Conservation (phyloP, 148 eudicot species). For the Persicaria maculosa region DNA sequence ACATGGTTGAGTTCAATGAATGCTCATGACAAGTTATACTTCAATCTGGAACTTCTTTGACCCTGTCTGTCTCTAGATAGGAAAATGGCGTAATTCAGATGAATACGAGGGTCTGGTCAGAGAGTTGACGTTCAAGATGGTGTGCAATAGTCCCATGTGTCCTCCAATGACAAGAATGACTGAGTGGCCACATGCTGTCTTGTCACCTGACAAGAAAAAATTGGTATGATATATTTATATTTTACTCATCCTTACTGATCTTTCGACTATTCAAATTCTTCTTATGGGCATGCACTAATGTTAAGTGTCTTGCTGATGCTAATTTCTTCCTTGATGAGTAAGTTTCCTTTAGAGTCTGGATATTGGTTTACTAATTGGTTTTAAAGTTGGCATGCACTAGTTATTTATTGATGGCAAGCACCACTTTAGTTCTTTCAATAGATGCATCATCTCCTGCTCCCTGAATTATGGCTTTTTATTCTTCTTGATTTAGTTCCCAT, state of each 20-base stretch:
- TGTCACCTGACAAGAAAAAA: constrained; percentile 53
- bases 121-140: constrained; percentile 64
- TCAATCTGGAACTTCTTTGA: neutral
- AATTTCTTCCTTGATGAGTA: constrained; percentile 82
- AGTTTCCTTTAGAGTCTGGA: constrained; percentile 18
- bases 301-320: too few relatives aligned
- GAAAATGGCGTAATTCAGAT: constrained; percentile 79
- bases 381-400: neutral
- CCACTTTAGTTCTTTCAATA: too few relatives aligned
- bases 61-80: constrained; percentile 37
- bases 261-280: neutral
- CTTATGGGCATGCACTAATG: too few relatives aligned
- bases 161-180: constrained; percentile 94
- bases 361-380: neutral
- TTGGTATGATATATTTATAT: constrained; percentile 32
- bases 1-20: neutral
- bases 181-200: constrained; percentile 75
- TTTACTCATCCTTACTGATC: neutral
- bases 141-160: constrained; percentile 79
- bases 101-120: constrained; percentile 90
- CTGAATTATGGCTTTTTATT: neutral
- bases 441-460: neutral
- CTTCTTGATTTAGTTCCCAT: neutral
- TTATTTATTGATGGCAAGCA: neutral
- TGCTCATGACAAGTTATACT: neutral